A percentile compares a stretch with the other conserved stretches of the same genome.
Evolutionary conservation across 1,139 yeast genomes (phyloP).

Genomic region (Geotrichum macrosporum): DNA sequence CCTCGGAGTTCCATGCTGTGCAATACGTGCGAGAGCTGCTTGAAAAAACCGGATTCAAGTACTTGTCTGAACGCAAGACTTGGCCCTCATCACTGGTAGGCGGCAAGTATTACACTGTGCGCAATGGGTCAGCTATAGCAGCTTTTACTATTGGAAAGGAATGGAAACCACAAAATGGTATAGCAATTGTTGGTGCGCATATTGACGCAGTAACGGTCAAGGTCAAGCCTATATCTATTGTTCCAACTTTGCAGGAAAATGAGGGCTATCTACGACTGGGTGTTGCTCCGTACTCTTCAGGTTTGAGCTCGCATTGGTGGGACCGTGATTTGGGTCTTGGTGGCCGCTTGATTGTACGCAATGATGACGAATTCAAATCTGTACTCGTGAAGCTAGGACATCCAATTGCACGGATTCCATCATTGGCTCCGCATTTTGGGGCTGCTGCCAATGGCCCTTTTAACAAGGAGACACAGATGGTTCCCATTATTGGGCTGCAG

Average conservation of each 20-base stretch:
- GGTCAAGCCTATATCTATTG: slow-evolving; percentile 74
- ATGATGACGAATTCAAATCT: slow-evolving; percentile 45
- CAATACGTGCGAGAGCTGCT: slow-evolving; percentile 44
- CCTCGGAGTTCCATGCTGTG: slow-evolving; percentile 91
- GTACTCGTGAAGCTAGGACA: slow-evolving; percentile 67
- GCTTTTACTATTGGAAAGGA: slow-evolving; percentile 70
- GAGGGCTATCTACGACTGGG: slow-evolving; percentile 74
- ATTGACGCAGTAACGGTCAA: slow-evolving; percentile 72
- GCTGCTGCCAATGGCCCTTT: slow-evolving; percentile 68
- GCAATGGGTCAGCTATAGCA: slow-evolving; percentile 77
- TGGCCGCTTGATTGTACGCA: slow-evolving; percentile 67
- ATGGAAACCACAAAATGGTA: slow-evolving; percentile 68
- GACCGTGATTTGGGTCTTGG: slow-evolving; percentile 85
- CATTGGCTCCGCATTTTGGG: slow-evolving; percentile 84
- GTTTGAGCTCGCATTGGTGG: slow-evolving; percentile 65
- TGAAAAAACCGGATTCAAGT: slow-evolving; percentile 49
- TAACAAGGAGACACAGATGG: slow-evolving; percentile 74
- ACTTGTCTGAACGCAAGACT: slow-evolving; percentile 60
- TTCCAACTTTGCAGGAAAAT: slow-evolving; percentile 45
- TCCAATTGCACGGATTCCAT: slow-evolving; percentile 81
- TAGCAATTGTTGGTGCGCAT: slow-evolving; percentile 83
- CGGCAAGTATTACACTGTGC: slow-evolving; percentile 63
- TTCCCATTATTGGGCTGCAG: slow-evolving; percentile 69
- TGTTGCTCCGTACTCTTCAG: slow-evolving; percentile 87
- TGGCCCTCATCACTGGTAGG: slow-evolving; percentile 50